These are phyloP conservation scores for Blastobotrys arbuscula DNA, from an alignment of 1,139 yeast genomes.

Conservation along the genomic window DNA sequence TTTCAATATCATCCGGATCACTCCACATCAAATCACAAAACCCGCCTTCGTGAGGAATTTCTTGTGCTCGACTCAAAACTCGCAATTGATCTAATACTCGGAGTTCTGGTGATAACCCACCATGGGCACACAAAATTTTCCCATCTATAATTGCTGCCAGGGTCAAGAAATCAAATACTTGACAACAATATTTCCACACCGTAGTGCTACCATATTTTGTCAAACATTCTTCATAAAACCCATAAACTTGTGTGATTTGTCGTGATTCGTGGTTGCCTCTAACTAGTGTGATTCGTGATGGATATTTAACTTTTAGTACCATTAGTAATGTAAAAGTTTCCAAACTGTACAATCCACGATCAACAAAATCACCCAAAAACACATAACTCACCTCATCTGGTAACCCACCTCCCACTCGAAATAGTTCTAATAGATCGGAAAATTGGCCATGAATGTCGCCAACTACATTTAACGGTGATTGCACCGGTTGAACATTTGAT, in stretches of 20 bases:
- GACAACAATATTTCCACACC: constrained; percentile 97
- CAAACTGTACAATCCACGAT: constrained; percentile 88
- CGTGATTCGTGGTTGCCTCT: constrained; percentile 94
- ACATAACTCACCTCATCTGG: constrained; percentile 75
- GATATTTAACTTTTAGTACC: constrained; percentile 79
- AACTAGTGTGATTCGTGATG: constrained; percentile 78
- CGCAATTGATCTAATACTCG: constrained; percentile 95
- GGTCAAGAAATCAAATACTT: constrained; percentile 88
- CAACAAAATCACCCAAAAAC: constrained; percentile 93
- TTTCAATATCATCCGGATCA: constrained; percentile 95
- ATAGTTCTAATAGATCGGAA: constrained; percentile 86
- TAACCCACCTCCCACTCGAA: constrained; percentile 89
- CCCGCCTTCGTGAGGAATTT: constrained; percentile 98
- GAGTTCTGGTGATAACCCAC: constrained; percentile 96
- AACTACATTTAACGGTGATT: constrained; percentile 96
- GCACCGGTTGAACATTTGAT: constrained; percentile 93
- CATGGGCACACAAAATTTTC: constrained; percentile 88
- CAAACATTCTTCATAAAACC: constrained; percentile 86
- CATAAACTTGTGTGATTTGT: constrained; percentile 94
- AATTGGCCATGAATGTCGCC: constrained; percentile 99
- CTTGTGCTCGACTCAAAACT: constrained; percentile 94
- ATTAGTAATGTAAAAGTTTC: constrained; percentile 89
- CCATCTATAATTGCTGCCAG: constrained; percentile 95
- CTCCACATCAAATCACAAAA: constrained; percentile 97
- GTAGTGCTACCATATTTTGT: constrained; percentile 94